A percentile compares a stretch with the other conserved stretches of the same genome.
phyloP scores from a whole-genome alignment of 225 moss, liverwort and hornwort species.

The Anthoceros angustus region DNA sequence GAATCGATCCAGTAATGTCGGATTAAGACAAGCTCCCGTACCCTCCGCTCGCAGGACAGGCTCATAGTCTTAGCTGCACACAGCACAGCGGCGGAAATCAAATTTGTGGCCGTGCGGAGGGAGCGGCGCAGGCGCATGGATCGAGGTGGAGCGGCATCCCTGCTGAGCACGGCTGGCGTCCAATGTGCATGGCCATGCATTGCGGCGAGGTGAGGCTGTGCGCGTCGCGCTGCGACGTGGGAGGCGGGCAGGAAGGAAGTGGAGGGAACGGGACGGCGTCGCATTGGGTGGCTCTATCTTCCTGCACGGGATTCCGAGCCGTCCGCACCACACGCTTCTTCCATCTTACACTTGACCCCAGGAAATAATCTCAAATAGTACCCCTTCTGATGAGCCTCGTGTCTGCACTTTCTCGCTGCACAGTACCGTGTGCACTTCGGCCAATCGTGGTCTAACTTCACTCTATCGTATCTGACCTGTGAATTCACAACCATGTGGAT shows the following conservation, averaged over 20 bases:
- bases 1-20: too few relatives aligned
- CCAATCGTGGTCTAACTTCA: too few relatives aligned
- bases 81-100: neutral
- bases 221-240: constrained; percentile 1
- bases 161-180: neutral
- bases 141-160: neutral
- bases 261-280: neutral
- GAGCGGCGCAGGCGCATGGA: neutral
- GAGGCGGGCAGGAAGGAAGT: neutral
- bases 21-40: too few relatives aligned
- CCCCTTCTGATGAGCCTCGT: too few relatives aligned
- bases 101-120: neutral
- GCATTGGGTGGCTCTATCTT: neutral
- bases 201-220: neutral
- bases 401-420: too few relatives aligned
- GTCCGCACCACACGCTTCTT: neutral
- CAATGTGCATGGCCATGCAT: neutral
- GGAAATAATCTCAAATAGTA: too few relatives aligned
- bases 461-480: too few relatives aligned
- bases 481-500: too few relatives aligned
- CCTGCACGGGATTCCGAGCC: constrained; percentile 2
- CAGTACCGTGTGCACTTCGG: too few relatives aligned
- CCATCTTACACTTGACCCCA: neutral
- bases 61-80: neutral
- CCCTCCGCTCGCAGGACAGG: neutral